Conservation (phyloP, 306 rosid species). For the Vigna trinervia region DNA sequence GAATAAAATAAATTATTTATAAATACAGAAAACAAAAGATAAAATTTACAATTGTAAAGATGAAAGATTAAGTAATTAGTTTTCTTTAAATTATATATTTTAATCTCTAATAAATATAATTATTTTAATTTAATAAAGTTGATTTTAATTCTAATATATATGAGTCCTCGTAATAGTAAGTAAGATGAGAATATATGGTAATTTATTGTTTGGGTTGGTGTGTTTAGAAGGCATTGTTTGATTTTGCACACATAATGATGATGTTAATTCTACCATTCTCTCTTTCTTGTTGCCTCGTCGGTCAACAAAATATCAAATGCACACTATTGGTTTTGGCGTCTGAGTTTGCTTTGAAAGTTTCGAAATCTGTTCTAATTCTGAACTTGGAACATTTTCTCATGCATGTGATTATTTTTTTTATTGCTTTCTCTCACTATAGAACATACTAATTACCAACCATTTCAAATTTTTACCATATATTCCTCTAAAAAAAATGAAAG, state of each 20-base stretch:
- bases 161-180: not conserved
- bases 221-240: conserved; percentile 42
- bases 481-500: too few species aligned
- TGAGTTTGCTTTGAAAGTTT: conserved; percentile 7
- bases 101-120: too few species aligned
- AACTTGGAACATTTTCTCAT: not conserved
- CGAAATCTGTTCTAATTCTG: conserved; percentile 13
- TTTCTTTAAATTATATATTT: too few species aligned
- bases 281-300: conserved; percentile 14
- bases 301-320: conserved; percentile 37
- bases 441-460: too few species aligned
- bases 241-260: conserved; percentile 30
- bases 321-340: conserved; percentile 25
- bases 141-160: too few species aligned
- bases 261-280: conserved; percentile 14
- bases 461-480: too few species aligned
- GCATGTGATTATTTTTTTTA: not conserved
- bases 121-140: too few species aligned
- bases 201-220: conserved; percentile 43
- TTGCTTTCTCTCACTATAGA: not conserved
- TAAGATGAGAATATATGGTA: conserved; percentile 13
- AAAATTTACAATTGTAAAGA: too few species aligned
- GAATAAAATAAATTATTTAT: too few species aligned
- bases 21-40: too few species aligned
- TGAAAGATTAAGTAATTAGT: too few species aligned